Base-by-base conservation (phyloP, 371 early-diverging fungal genomes). In the Chytridium lagenaria region DNA sequence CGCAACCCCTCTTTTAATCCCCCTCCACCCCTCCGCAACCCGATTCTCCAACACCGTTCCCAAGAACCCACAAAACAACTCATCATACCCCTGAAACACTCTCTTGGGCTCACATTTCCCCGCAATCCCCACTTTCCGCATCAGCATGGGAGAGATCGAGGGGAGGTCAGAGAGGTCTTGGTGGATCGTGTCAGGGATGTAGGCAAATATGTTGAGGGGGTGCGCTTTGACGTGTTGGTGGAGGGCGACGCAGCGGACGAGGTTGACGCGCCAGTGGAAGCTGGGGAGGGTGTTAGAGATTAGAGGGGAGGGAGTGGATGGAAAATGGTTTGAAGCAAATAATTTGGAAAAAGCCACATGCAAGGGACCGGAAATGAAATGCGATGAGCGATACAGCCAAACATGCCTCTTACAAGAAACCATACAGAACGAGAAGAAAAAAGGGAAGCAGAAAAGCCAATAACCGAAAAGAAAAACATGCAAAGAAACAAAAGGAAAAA, bases 391-490 rank as follows among this genome's bases (percentile, higher is more conserved):
- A n/a, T n/a, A n/a, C n/a, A n/a, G n/a, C n/a, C n/a, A n/a, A n/a
- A n/a, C n/a, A n/a, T n/a, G n/a, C n/a, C n/a, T n/a, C n/a, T n/a
- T n/a, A n/a, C n/a, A n/a, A n/a, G n/a, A n/a, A n/a, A n/a, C n/a
- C n/a, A n/a, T n/a, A n/a, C n/a, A n/a, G 12, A 16, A 31, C 85
- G 78, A 19, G 82, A 76, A 37, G 78, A 67, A 28, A 85, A 79
- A 44, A 82, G 76, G 34, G 69, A 22, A 83, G 70, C 1, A 84
- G 85, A 1, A 19, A 55, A 1, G 65, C 38, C 39, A 79, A 40
- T 10, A 71, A 66, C 1, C 26, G 15, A n/a, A n/a, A n/a, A n/a
- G n/a, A n/a, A n/a, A n/a, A n/a, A n/a, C n/a, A n/a, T n/a, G n/a
- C n/a, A n/a, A n/a, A n/a, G n/a, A n/a, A n/a, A n/a, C n/a, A n/a